Evolutionary conservation across 805 yeast genomes (phyloP), one percentile per base, ranked within the genome.

Genomic region (Zygoascus ofunaensis): DNA sequence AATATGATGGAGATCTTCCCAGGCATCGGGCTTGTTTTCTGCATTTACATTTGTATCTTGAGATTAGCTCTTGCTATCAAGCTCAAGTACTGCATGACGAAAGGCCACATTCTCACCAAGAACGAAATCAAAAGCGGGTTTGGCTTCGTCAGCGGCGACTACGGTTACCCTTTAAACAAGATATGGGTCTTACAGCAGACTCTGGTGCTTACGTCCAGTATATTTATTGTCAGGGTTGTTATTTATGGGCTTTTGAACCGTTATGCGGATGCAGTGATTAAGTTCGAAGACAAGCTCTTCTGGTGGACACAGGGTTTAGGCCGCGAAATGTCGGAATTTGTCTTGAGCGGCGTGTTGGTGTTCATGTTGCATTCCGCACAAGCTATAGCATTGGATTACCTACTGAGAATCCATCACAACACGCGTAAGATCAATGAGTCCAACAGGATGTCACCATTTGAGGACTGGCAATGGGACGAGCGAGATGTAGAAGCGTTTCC

Each of bases 101-200:
- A 34, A 30, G 15, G 26, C 5, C 26, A 24, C 18, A 34, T 33
- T 22, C 34, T 32, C 5, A 35, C 21, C 4, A 26, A 14, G 2
- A 33, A 42, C 20, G 42, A 46, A 24, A 15, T 37, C 33, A 26
- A 28, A 14, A 35, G 38, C 24, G 38, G 44, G 18, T 26, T 30
- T 12, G 49, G 49, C 20, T 48, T 41, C 26, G 24, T 37, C n/a
- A 48, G 49, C 33, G 51, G 51, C 4, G 41, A 44, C 42, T 48
- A 48, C 23, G 51, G 51, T 12, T 40, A 23, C 24, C 51, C 51
- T 3, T 24, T 45, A 4, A 37, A 43, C 17, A 34, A 18, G 20
- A 26, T 34, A 26, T 45, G 48, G 48, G 30, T 48, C 32, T 17
- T 39, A 18, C 24, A 24, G 19, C 51, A 48, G 37, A 35, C 45